phyloP scores from a whole-genome alignment of 1,284 basidiomycete genomes.

The Boletellus dicymbophilus region DNA sequence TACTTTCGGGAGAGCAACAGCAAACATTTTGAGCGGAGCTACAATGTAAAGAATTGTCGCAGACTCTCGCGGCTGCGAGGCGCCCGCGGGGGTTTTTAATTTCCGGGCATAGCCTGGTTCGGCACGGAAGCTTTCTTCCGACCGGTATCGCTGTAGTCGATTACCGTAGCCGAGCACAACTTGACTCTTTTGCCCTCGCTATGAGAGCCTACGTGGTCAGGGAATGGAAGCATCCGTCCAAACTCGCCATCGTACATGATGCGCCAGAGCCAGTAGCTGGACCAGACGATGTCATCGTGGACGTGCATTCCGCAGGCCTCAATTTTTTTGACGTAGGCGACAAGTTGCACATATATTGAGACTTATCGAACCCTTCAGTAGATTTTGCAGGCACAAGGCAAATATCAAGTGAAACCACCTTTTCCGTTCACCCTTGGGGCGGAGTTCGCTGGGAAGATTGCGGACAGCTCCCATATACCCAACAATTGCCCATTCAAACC shows the following conservation, averaged over 20 bases:
- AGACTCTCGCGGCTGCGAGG: too few relatives aligned
- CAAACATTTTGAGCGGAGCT: too few relatives aligned
- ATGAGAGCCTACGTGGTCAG: conserved; percentile 85
- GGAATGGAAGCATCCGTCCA: conserved; percentile 73
- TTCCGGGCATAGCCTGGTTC: too few relatives aligned
- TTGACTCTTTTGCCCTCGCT: conserved; percentile 1
- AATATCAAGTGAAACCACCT: conserved; percentile 83
- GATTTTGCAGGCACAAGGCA: conserved; percentile 87
- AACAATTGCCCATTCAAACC: conserved; percentile 77
- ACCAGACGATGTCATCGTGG: conserved; percentile 72
- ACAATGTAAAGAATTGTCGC: too few relatives aligned
- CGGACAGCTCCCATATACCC: conserved; percentile 78
- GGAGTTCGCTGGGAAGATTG: conserved; percentile 86
- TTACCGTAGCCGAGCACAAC: not conserved
- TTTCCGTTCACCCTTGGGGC: conserved; percentile 83
- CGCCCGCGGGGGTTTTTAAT: too few relatives aligned
- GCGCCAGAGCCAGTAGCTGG: conserved; percentile 60
- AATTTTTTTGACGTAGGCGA: conserved; percentile 78
- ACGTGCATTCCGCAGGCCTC: conserved; percentile 76
- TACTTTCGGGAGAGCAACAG: too few relatives aligned
- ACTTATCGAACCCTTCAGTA: conserved; percentile 26
- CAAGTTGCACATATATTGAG: not conserved
- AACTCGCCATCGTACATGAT: conserved; percentile 58
- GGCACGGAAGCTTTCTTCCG: too few relatives aligned
- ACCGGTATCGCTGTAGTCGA: too few relatives aligned